Percentiles rank a stretch among this genome's conserved stretches.
These are phyloP conservation scores for Seiridium cupressi DNA, from an alignment of 2,329 filamentous ascomycete genomes.

Conservation along the genomic window DNA sequence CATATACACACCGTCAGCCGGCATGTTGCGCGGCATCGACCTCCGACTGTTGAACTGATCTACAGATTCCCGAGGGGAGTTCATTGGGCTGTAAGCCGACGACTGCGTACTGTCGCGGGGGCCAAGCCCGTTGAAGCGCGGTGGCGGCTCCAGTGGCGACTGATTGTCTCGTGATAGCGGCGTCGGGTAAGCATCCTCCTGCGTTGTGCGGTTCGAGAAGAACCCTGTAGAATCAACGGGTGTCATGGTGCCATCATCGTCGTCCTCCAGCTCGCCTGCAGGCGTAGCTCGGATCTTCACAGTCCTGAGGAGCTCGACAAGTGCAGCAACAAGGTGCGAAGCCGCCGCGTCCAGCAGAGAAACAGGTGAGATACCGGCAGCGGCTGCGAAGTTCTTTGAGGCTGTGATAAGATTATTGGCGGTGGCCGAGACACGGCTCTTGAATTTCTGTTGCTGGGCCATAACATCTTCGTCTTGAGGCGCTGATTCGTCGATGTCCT, in stretches of 20 bases:
- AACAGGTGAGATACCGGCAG: conserved; percentile 85
- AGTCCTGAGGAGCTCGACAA: conserved; percentile 80
- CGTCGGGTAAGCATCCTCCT: conserved; percentile 29
- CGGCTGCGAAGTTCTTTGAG: conserved; percentile 83
- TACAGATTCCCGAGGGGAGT: conserved; percentile 62
- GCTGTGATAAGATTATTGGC: conserved; percentile 96
- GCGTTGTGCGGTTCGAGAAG: conserved; percentile 53
- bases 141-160: conserved; percentile 46
- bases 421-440: conserved; percentile 81
- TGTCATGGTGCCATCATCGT: conserved; percentile 66
- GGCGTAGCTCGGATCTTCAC: conserved; percentile 83
- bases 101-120: conserved; percentile 63
- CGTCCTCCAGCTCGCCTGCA: conserved; percentile 72
- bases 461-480: conserved; percentile 51
- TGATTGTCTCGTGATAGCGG: conserved; percentile 28
- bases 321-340: conserved; percentile 79
- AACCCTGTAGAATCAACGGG: conserved; percentile 68
- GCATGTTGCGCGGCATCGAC: conserved; percentile 5
- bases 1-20: conserved; percentile 31
- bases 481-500: conserved; percentile 67
- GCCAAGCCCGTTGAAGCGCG: conserved; percentile 58
- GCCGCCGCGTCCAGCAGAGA: conserved; percentile 91
- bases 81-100: conserved; percentile 73
- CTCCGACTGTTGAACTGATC: conserved; percentile 32
- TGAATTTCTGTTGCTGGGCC: conserved; percentile 67